Conservation (phyloP, 1,284 basidiomycete genomes). For the Trametes pubescens region DNA sequence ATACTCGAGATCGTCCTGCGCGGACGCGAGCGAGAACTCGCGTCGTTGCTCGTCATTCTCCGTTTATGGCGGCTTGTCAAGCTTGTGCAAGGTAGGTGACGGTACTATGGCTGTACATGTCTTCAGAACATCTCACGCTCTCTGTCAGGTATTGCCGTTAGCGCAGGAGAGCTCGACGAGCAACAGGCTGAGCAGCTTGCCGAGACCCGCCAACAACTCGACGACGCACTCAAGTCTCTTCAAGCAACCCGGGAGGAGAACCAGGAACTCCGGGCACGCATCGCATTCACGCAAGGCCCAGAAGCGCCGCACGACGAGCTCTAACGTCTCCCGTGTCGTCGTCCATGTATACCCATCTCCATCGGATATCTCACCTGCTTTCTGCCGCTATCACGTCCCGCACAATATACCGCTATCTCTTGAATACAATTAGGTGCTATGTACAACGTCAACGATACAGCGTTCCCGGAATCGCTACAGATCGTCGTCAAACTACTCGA, state of each 20-base stretch:
- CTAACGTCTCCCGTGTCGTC: neutral
- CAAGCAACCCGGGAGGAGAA: constrained; percentile 48
- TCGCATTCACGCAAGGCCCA: constrained; percentile 34
- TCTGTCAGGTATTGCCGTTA: constrained; percentile 69
- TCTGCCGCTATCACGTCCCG: neutral
- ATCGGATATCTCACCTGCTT: neutral
- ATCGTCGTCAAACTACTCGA: constrained; percentile 1
- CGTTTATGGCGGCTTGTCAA: constrained; percentile 84
- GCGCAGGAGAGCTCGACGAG: constrained; percentile 75
- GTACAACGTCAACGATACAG: constrained; percentile 12
- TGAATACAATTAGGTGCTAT: constrained; percentile 9
- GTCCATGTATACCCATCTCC: neutral
- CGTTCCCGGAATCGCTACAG: neutral
- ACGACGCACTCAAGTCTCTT: constrained; percentile 46
- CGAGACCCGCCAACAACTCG: constrained; percentile 56
- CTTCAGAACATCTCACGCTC: constrained; percentile 4
- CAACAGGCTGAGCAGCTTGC: constrained; percentile 56
- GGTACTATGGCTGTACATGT: neutral
- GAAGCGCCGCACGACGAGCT: constrained; percentile 14
- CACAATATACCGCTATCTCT: neutral
- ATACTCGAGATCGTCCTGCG: constrained; percentile 71
- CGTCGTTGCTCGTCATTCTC: constrained; percentile 71
- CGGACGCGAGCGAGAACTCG: constrained; percentile 74
- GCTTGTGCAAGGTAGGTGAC: constrained; percentile 70
- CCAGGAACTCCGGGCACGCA: constrained; percentile 45